Base-by-base conservation (phyloP, 139 green algal genomes). In the Chlorella sorokiniana region DNA sequence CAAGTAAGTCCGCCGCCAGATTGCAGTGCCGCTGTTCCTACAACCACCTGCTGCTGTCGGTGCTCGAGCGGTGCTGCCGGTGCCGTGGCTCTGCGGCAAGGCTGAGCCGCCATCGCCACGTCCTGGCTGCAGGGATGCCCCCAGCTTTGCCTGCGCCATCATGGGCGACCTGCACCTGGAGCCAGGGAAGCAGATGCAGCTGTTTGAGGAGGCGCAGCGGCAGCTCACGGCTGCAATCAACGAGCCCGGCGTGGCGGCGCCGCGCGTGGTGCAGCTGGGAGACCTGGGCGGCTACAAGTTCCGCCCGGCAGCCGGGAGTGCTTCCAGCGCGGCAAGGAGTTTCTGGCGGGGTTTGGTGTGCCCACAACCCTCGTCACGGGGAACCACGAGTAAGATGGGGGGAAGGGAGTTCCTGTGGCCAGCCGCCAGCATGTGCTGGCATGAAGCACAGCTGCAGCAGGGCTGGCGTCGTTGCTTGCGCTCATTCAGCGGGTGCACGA, bases 121-220 rank as follows among this genome's bases (percentile, higher is more conserved):
- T 61, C 33, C 2, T 45, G 4, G 33, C 33, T 42, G 73, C 73
- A 79, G 73, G 25, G 25, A 38, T 41, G 73, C 73, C 4, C 37
- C 73, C 16, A 51, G 33, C 25, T 93, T 91, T 81, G 78, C 65
- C 37, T 62, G 93, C 33, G 86, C 78, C 22, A 82, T 96, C 52
- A 73, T 97, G 61, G 94, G 94, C 25, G 93, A 97, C 78, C 86
- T 97, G 52, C 94, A 97, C 82, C 81, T 97, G 54, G 87, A 93
- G 61, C 91, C 89, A 18, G 85, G 81, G 22, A 56, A 51, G 37
- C 65, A 93, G 76, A 92, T 93, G 90, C 62, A 82, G 41, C 84
- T 94, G 27, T 97, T 96, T 73, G 33, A 92, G 20, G 78, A 90
- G 45, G 92, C 92, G 8, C 78, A 83, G 27, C 48, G 86, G 6